phyloP scores from a whole-genome alignment of 2,329 filamentous ascomycete species.

The Tolypocladium tropicale region DNA sequence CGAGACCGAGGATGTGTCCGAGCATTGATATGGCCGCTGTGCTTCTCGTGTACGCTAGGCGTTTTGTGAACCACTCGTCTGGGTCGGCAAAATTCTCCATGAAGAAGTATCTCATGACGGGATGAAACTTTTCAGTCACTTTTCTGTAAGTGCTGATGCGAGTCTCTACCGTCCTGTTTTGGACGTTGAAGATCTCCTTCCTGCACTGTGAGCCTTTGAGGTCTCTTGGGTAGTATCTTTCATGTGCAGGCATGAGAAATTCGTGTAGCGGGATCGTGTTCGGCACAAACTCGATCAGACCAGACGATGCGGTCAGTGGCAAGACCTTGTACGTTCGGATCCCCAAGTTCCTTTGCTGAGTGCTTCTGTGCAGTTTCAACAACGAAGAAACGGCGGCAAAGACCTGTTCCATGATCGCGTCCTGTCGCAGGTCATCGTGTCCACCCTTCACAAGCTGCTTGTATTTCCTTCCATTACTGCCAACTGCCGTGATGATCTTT shows the following conservation, averaged over 20 bases:
- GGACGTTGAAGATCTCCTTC: constrained; percentile 66
- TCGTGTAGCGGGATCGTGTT: constrained; percentile 89
- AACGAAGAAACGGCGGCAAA: constrained; percentile 92
- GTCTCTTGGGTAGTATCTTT: constrained; percentile 76
- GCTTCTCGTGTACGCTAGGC: constrained; percentile 83
- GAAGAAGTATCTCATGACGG: constrained; percentile 94
- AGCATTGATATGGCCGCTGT: constrained; percentile 94
- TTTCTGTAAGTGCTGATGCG: constrained; percentile 68
- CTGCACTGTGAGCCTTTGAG: constrained; percentile 67
- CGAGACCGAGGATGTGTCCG: constrained; percentile 83
- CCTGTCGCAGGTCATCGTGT: constrained; percentile 90
- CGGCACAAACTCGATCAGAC: constrained; percentile 93
- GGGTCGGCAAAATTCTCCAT: constrained; percentile 90
- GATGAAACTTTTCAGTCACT: constrained; percentile 73
- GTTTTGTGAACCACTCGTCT: constrained; percentile 87
- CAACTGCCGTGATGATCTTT: constrained; percentile 80
- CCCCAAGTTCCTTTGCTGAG: constrained; percentile 76
- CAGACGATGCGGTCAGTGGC: constrained; percentile 72
- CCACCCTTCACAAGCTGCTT: constrained; percentile 93
- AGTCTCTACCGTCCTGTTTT: constrained; percentile 57
- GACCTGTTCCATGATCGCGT: constrained; percentile 98
- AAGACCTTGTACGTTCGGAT: constrained; percentile 97
- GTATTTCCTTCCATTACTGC: constrained; percentile 67
- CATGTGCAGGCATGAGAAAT: constrained; percentile 84
- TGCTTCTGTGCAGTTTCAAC: constrained; percentile 74